Percentiles rank a stretch among this genome's conserved stretches.
phyloP scores from a whole-genome alignment of 305 asterid species.

The Plantago coronopus region DNA sequence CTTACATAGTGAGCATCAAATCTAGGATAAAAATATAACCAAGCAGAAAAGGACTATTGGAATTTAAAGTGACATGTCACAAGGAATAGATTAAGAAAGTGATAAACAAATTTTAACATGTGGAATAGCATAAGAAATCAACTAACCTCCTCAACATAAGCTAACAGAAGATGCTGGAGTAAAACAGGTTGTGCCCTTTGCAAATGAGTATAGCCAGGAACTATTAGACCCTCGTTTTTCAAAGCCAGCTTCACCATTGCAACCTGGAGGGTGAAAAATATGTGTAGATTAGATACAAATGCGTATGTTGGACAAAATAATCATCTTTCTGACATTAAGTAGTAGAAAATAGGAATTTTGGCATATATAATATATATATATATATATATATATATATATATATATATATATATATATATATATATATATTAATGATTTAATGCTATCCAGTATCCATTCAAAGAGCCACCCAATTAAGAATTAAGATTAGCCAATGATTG shows the following conservation, averaged over 20 bases:
- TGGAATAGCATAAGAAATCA: neutral
- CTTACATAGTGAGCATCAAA: conserved; percentile 20
- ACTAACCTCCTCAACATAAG: conserved; percentile 84
- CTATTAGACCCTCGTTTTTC: conserved; percentile 70
- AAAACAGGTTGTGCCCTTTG: conserved; percentile 98
- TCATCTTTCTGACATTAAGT: too few species aligned
- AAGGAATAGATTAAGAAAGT: neutral
- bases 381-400: too few species aligned
- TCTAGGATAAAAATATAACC: conserved; percentile 1
- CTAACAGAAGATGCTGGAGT: conserved; percentile 89
- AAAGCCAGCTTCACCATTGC: conserved; percentile 66
- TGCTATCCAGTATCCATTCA: too few species aligned
- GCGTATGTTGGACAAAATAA: too few species aligned
- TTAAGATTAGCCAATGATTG: too few species aligned
- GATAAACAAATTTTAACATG: neutral
- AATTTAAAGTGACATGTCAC: neutral
- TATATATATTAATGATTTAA: too few species aligned
- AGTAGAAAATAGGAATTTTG: too few species aligned
- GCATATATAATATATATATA: too few species aligned
- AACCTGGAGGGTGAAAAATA: conserved; percentile 36
- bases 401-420: too few species aligned
- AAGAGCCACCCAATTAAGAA: too few species aligned
- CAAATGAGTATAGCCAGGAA: conserved; percentile 95
- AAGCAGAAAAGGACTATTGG: neutral
- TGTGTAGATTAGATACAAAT: neutral